These are phyloP conservation scores for Fusarium incarnatum DNA, from an alignment of 2,329 filamentous ascomycete species.

Conservation along the genomic window DNA sequence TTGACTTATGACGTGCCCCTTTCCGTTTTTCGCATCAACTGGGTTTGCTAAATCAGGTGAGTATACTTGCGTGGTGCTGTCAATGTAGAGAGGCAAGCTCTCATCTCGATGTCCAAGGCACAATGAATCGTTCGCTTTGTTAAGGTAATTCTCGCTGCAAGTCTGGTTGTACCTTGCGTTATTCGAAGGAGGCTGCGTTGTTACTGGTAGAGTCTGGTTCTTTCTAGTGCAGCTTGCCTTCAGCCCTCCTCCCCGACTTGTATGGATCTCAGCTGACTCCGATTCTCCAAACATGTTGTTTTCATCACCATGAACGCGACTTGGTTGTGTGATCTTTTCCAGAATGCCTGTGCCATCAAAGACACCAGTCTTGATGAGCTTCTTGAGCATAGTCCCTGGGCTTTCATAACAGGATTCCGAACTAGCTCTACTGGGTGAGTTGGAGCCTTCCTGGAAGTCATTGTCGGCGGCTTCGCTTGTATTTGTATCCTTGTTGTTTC, in stretches of 20 bases:
- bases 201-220: neutral
- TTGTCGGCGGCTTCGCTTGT: neutral
- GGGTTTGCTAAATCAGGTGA: neutral
- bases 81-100: neutral
- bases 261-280: neutral
- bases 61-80: neutral
- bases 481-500: neutral
- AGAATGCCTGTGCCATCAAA: conserved; percentile 30
- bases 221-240: conserved; percentile 27
- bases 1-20: neutral
- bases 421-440: neutral
- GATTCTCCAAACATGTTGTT: neutral
- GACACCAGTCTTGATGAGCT: conserved; percentile 37
- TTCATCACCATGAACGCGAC: neutral
- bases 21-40: neutral
- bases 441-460: neutral
- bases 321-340: neutral
- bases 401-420: neutral
- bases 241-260: conserved; percentile 38
- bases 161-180: neutral
- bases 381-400: conserved; percentile 11
- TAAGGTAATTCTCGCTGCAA: neutral
- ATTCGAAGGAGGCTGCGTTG: neutral
- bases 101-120: neutral
- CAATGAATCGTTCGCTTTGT: neutral